Conservation (phyloP, 768 basidiomycete species). For the Pisolithus tinctorius region DNA sequence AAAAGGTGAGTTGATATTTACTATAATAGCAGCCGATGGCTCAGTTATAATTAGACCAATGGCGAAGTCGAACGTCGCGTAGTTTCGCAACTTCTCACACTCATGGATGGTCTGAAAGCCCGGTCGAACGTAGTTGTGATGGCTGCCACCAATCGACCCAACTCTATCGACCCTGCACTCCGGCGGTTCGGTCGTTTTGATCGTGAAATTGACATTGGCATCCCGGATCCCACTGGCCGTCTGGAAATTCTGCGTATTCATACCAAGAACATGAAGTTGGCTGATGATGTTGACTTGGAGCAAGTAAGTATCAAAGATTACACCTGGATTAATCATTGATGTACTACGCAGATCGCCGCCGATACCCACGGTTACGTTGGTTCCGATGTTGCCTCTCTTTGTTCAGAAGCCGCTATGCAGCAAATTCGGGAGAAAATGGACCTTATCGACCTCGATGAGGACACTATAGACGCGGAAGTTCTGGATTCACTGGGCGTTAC, state of each 20-base stretch:
- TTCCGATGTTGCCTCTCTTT: constrained; percentile 94
- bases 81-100: constrained; percentile 94
- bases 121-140: constrained; percentile 99
- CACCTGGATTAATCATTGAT: neutral
- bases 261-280: constrained; percentile 99
- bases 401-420: constrained; percentile 99
- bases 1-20: constrained; percentile 58
- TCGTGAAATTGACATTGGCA: constrained; percentile 98
- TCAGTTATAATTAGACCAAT: constrained; percentile 61
- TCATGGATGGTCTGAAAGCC: constrained; percentile 98
- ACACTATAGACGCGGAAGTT: constrained; percentile 98
- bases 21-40: neutral
- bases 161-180: constrained; percentile 98
- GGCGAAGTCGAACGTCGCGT: constrained; percentile 99
- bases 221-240: constrained; percentile 98
- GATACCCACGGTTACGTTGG: constrained; percentile 99
- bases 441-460: constrained; percentile 89
- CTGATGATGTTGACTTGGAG: constrained; percentile 95
- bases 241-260: constrained; percentile 98
- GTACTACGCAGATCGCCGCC: constrained; percentile 72
- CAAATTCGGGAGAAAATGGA: constrained; percentile 99
- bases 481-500: constrained; percentile 98
- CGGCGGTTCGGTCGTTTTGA: constrained; percentile 99
- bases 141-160: constrained; percentile 98
- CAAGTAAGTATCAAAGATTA: constrained; percentile 43